Base-by-base conservation (phyloP, 2,329 filamentous ascomycete species). In the Pseudofabraea citricarpa region DNA sequence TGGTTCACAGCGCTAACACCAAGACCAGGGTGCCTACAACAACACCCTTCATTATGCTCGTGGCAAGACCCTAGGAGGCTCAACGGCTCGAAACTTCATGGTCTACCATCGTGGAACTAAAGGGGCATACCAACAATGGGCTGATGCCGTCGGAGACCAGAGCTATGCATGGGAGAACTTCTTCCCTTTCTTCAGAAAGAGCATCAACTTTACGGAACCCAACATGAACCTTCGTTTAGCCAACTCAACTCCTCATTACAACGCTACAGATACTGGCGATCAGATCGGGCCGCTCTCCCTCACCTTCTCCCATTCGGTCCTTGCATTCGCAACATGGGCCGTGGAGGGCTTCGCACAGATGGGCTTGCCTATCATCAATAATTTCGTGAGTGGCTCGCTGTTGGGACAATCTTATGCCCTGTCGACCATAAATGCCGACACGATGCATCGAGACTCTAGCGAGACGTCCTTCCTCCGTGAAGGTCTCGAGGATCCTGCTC, bases 111-210 rank as follows among this genome's bases (percentile, higher is more conserved):
- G 43, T 27, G 38, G 36, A 10, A 50, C 53, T 7, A 40, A 26
- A 15, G 43, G 33, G 3, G 33, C 47, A 5, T 66, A 19, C 47
- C 64, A 75, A 18, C 59, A 64, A 35, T 75, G 72, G 73, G 68
- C 63, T 2, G 52, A 61, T 23, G 51, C 62, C 3, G 59, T 66
- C 0, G 62, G 58, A 2, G 71, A 76, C 41, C 37, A 64, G 1
- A 56, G 61, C 2, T 79, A 73, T 63, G 65, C 64, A 46, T 73
- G 70, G 43, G 56, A 70, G 4, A 64, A 64, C 8, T 62, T 75
- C 22, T 59, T 70, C 13, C 68, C 69, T 2, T 78, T 70, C 56
- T 65, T 73, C 43, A 57, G 58, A 27, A 71, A 67, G 45, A 50
- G 39, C n/a, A 44, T 51, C 8, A 40, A 19, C 3, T 47, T 46